Base-by-base conservation (phyloP, 768 basidiomycete genomes). In the Tricholomella constricta region DNA sequence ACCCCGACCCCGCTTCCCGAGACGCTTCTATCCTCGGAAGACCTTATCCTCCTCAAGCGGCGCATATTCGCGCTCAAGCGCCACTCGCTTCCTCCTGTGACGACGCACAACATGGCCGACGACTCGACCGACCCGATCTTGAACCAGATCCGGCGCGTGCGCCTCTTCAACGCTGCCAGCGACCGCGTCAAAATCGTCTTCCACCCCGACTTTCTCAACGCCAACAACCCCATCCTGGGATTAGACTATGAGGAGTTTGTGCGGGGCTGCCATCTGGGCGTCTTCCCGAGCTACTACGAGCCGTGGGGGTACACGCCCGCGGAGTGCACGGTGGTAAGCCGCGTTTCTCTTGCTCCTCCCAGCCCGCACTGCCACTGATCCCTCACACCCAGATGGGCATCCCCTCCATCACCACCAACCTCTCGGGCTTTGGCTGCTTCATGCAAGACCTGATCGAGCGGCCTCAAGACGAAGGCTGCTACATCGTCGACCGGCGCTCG, bases 221-320 rank as follows among this genome's bases (percentile, higher is more conserved):
- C 92, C 55, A 98, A 95, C 73, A 98, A 98, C 73, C 97, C 97
- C 0, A 97, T 98, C 48, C 75, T 99, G 17, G 95, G 94, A 2
- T 79, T 99, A 54, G 97, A 99, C 67, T 99, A 99, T 68, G 97
- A 99, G 70, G 97, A 99, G 72, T 99, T 99, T 65, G 97, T 98
- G 32, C 79, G 97, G 58, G 97, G 97, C 1, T 98, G 96, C 66
- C 97, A 99, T 76, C 75, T 99, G 44, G 97, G 97, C 43, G 96
- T 99, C 35, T 99, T 99, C 82, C 96, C 97, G 2, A 92, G 89
- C 59, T 98, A 98, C 66, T 98, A 97, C 67, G 91, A 95, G 73
- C 93, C 93, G 3, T 94, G 92, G 92, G 92, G 92, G 0, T 97
- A 97, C 66, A 97, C 94, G 1, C 96, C 96, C 1, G 96, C 96